These are phyloP conservation scores for Aspergillus conjunctus DNA, from an alignment of 495 filamentous ascomycete species.

Conservation along the genomic window DNA sequence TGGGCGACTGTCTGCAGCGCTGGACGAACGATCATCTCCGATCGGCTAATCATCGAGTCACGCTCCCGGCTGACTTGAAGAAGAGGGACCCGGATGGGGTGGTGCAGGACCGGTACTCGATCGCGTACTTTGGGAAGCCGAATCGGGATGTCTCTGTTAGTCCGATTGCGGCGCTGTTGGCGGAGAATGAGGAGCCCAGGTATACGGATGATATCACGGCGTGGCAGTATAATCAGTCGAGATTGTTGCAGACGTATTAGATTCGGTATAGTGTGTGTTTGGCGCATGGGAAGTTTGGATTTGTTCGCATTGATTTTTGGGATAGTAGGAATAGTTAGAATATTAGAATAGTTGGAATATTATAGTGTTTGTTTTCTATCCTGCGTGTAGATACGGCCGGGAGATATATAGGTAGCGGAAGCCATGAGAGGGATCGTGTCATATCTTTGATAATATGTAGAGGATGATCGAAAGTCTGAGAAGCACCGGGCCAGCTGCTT, in stretches of 20 bases:
- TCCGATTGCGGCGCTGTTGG: conserved; percentile 19
- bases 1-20: conserved; percentile 65
- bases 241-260: conserved; percentile 18
- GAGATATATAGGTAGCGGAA: too few species aligned
- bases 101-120: conserved; percentile 34
- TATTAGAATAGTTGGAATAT: too few species aligned
- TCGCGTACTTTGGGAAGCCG: conserved; percentile 40
- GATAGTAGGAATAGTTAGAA: too few species aligned
- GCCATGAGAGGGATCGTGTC: too few species aligned
- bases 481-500: too few species aligned
- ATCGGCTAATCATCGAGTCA: conserved; percentile 39
- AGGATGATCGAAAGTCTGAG: too few species aligned
- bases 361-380: too few species aligned
- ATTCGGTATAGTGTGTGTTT: background rate
- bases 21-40: conserved; percentile 57
- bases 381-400: too few species aligned
- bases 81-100: conserved; percentile 5
- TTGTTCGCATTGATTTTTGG: too few species aligned
- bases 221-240: conserved; percentile 33
- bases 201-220: conserved; percentile 34
- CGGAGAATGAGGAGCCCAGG: background rate
- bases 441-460: too few species aligned
- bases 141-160: conserved; percentile 27
- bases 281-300: background rate
- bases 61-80: conserved; percentile 8